phyloP scores from a whole-genome alignment of 805 yeast genomes.

The Lachancea fermentati region DNA sequence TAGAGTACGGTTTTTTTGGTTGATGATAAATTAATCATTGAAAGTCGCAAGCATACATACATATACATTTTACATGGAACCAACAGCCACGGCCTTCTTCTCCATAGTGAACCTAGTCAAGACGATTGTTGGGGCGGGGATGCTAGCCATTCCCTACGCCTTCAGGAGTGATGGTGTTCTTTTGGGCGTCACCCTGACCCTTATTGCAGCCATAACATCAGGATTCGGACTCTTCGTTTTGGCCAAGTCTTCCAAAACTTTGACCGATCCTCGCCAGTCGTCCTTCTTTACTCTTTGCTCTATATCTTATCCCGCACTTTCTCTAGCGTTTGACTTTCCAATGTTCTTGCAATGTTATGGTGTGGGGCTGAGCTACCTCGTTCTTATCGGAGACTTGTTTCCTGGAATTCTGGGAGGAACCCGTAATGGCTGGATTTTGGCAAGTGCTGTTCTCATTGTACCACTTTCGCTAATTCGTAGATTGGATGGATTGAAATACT shows the following conservation, averaged over 20 bases:
- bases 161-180: slow-evolving; percentile 59
- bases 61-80: too few species aligned
- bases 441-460: slow-evolving; percentile 46
- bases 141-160: slow-evolving; percentile 68
- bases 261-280: slow-evolving; percentile 51
- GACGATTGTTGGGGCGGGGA: slow-evolving; percentile 76
- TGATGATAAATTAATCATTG: too few species aligned
- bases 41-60: too few species aligned
- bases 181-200: slow-evolving; percentile 49
- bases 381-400: slow-evolving; percentile 71
- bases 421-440: slow-evolving; percentile 39
- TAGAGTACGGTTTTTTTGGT: too few species aligned
- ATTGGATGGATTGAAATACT: slow-evolving; percentile 63
- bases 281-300: slow-evolving; percentile 68
- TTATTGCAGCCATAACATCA: slow-evolving; percentile 60
- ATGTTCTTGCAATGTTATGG: slow-evolving; percentile 78
- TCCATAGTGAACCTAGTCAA: slow-evolving; percentile 64
- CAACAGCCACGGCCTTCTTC: slow-evolving; percentile 47
- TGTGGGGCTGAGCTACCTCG: slow-evolving; percentile 64
- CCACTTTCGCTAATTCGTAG: slow-evolving; percentile 60
- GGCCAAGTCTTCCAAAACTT: slow-evolving; percentile 49
- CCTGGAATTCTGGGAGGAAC: slow-evolving; percentile 52
- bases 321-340: slow-evolving; percentile 67
- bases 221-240: slow-evolving; percentile 64
- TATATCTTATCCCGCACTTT: slow-evolving; percentile 63